Base-by-base conservation (phyloP, 208 protist genomes). In the Leishmania lainsoni region DNA sequence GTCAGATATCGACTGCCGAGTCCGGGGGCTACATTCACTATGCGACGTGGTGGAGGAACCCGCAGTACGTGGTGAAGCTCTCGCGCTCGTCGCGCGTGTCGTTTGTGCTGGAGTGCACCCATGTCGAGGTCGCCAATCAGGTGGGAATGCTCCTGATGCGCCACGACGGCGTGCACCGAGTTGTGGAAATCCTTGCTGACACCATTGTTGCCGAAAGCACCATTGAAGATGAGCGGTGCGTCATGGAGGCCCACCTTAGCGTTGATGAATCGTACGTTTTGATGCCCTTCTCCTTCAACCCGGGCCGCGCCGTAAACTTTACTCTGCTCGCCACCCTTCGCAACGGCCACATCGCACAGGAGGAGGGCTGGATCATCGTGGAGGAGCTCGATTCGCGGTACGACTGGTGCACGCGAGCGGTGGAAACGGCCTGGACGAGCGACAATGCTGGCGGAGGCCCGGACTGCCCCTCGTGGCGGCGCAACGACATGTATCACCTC, bases 11-110 rank as follows among this genome's bases (percentile, higher is more conserved):
- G 16, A 73, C 69, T 6, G 86, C 87, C 16, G 86, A 83, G 68
- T 95, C 93, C 9, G 95, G 95, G 49, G 95, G 95, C 16, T 88
- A 92, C 81, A 78, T 93, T 22, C 89, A 95, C 81, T 98, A 91
- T 80, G 78, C 92, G 71, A 94, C 93, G n/a, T 98, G 95, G 93
- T 94, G 92, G 90, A 86, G 89, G 45, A 98, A 96, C 81, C 90
- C 88, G 16, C 95, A 98, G 83, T 97, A 94, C 83, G 39, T 83
- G 71, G 80, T 98, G 80, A 82, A 78, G 10, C 71, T 89, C 22
- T 96, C 92, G 16, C 86, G 85, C 66, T 42, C 58, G 29, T 78
- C 91, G 14, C 81, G 80, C 26, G 90, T 96, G 29, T 78, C 80
- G 16, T 82, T 97, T 42, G 74, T 87, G 16, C 87, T 97, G 52